A percentile compares a stretch with the other conserved stretches of the same genome.
Evolutionary conservation across 1,284 basidiomycete genomes (phyloP).

Genomic region (Papiliotrema nemorosa): DNA sequence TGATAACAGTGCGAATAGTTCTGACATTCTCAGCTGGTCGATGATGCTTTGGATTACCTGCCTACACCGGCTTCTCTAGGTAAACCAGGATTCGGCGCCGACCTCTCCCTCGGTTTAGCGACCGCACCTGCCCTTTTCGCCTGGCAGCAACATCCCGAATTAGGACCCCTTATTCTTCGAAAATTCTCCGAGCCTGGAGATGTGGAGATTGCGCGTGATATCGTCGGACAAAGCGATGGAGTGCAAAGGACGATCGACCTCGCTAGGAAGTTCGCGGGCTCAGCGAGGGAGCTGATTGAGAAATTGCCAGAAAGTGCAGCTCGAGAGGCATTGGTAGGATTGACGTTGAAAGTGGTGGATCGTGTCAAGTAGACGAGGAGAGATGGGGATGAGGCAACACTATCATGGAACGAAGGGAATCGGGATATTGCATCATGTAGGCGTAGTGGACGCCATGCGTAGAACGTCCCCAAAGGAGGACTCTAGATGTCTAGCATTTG

Average conservation of each 20-base stretch:
- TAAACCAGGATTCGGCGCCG: slow-evolving; percentile 76
- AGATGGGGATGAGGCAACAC: background rate
- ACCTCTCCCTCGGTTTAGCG: slow-evolving; percentile 80
- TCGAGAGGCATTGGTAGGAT: slow-evolving; percentile 60
- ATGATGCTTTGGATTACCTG: slow-evolving; percentile 87
- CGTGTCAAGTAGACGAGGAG: slow-evolving; percentile 43
- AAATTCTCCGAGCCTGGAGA: slow-evolving; percentile 81
- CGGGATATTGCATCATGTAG: no score
- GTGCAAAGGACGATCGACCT: slow-evolving; percentile 74
- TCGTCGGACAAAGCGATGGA: slow-evolving; percentile 71
- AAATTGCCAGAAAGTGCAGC: slow-evolving; percentile 80
- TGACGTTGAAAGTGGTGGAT: slow-evolving; percentile 51
- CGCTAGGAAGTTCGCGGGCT: slow-evolving; percentile 71
- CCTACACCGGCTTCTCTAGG: slow-evolving; percentile 65
- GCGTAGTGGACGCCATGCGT: no score
- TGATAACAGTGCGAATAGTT: background rate
- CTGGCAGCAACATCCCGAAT: slow-evolving; percentile 75
- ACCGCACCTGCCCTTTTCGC: slow-evolving; percentile 94
- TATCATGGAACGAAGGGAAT: no score
- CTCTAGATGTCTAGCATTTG: no score
- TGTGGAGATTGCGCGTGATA: slow-evolving; percentile 71
- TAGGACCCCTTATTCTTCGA: slow-evolving; percentile 77
- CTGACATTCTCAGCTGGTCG: slow-evolving; percentile 64
- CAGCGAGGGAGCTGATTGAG: slow-evolving; percentile 67
- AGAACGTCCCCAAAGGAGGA: no score